Conservation (phyloP, 768 basidiomycete species). For the Mycena alexandri region DNA sequence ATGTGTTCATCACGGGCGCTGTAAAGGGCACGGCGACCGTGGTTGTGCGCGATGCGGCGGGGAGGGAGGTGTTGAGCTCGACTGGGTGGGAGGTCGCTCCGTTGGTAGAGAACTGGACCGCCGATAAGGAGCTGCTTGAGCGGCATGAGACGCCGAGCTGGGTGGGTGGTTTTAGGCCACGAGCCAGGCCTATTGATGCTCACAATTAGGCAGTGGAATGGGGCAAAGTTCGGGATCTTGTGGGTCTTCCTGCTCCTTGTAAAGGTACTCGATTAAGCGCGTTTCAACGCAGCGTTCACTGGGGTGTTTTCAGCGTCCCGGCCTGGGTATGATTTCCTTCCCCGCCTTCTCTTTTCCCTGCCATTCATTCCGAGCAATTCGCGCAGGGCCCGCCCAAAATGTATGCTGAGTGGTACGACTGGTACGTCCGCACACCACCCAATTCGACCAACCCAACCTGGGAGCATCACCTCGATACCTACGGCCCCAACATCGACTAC, state of each 20-base stretch:
- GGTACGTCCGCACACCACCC: constrained; percentile 52
- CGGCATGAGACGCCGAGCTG: constrained; percentile 67
- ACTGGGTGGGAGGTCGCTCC: constrained; percentile 54
- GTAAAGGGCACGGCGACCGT: constrained; percentile 45
- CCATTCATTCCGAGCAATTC: neutral
- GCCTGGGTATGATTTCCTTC: constrained; percentile 50
- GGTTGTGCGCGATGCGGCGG: constrained; percentile 50
- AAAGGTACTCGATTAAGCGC: neutral
- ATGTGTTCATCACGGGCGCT: constrained; percentile 55
- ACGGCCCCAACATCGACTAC: constrained; percentile 61
- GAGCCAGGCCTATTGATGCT: too few relatives aligned
- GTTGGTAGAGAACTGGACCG: constrained; percentile 56
- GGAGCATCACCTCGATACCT: constrained; percentile 62
- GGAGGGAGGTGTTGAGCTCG: constrained; percentile 50
- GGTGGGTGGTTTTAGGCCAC: constrained; percentile 49
- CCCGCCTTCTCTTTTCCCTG: neutral
- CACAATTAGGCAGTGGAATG: constrained; percentile 53
- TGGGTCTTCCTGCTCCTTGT: constrained; percentile 43
- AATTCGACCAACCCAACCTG: constrained; percentile 55
- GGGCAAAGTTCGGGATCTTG: constrained; percentile 70
- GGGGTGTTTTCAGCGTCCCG: constrained; percentile 63
- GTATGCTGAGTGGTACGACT: constrained; percentile 71
- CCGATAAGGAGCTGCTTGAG: constrained; percentile 51
- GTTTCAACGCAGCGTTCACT: constrained; percentile 56
- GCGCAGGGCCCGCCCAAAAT: constrained; percentile 51